These are phyloP conservation scores for Stachybotrys chartarum DNA, from an alignment of 2,329 filamentous ascomycete genomes.

Conservation along the genomic window DNA sequence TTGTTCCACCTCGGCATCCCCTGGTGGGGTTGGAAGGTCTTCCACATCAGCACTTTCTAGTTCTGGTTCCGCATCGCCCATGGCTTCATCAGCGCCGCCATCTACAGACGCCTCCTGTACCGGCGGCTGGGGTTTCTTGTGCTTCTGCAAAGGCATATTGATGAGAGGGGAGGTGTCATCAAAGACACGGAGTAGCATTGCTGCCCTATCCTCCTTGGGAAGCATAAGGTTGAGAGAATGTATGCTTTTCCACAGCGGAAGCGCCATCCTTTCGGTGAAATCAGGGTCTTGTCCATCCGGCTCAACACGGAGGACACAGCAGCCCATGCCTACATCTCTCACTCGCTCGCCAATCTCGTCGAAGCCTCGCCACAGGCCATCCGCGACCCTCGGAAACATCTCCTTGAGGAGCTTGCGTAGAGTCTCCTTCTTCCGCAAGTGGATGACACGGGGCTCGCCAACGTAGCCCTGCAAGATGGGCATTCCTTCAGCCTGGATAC, in stretches of 20 bases:
- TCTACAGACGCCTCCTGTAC: constrained; percentile 24
- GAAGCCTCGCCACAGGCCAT: constrained; percentile 65
- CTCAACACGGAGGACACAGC: constrained; percentile 81
- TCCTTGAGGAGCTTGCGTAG: constrained; percentile 79
- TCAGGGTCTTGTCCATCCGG: constrained; percentile 56
- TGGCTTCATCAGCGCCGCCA: constrained; percentile 23
- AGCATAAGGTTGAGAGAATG: constrained; percentile 94
- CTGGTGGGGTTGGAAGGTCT: constrained; percentile 23
- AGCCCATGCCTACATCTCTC: constrained; percentile 76
- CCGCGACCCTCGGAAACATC: constrained; percentile 89
- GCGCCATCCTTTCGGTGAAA: constrained; percentile 70
- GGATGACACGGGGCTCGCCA: constrained; percentile 67
- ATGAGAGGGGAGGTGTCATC: constrained; percentile 82
- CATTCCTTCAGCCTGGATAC: constrained; percentile 92
- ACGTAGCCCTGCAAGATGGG: constrained; percentile 88
- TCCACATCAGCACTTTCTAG: constrained; percentile 23
- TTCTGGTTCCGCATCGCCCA: constrained; percentile 9
- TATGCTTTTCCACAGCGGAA: constrained; percentile 91
- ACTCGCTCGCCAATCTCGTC: constrained; percentile 85
- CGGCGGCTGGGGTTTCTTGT: constrained; percentile 21
- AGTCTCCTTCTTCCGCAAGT: constrained; percentile 69
- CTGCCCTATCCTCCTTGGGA: constrained; percentile 90
- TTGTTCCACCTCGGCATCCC: constrained; percentile 1
- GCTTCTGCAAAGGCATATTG: constrained; percentile 54
- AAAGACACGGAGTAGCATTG: constrained; percentile 85